phyloP scores from a whole-genome alignment of 2,329 filamentous ascomycete species.

The Alternaria postmessia region DNA sequence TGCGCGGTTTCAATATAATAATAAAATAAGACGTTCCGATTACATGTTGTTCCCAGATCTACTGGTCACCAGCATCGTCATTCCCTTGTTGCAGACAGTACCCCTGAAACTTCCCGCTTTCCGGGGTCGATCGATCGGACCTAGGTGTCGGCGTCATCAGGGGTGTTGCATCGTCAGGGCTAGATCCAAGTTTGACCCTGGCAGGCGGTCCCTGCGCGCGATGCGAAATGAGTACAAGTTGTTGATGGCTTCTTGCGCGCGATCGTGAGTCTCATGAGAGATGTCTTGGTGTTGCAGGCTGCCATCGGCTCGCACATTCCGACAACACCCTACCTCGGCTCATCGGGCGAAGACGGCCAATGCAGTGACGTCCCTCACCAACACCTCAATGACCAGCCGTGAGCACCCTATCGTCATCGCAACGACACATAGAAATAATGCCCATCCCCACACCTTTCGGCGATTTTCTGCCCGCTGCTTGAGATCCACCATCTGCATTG shows the following conservation, averaged over 20 bases:
- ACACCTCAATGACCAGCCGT: conserved; percentile 66
- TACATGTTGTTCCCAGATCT: conserved; percentile 45
- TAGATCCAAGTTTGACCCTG: not conserved
- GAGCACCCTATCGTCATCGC: conserved; percentile 71
- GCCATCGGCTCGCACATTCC: conserved; percentile 20
- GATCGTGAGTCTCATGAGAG: conserved; percentile 6
- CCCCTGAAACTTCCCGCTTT: conserved; percentile 6
- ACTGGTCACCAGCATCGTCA: conserved; percentile 47
- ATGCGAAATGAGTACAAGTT: not conserved
- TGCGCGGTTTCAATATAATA: conserved; percentile 15
- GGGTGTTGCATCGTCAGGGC: not conserved
- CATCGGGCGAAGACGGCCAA: conserved; percentile 61
- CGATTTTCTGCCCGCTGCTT: conserved; percentile 17
- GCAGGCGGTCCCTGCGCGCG: not conserved
- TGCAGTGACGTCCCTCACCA: conserved; percentile 66
- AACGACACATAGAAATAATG: conserved; percentile 27
- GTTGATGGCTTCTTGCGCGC: not conserved
- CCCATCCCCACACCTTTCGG: conserved; percentile 26
- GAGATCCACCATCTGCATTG: conserved; percentile 12
- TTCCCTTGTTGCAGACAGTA: not conserved
- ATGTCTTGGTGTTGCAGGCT: conserved; percentile 16
- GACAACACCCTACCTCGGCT: conserved; percentile 27
- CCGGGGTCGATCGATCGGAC: conserved; percentile 1
- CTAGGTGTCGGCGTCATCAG: not conserved
- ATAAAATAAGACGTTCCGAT: conserved; percentile 5